These are phyloP conservation scores for Eucalyptus pauciflora DNA, from an alignment of 345 rosid species.

Conservation along the genomic window DNA sequence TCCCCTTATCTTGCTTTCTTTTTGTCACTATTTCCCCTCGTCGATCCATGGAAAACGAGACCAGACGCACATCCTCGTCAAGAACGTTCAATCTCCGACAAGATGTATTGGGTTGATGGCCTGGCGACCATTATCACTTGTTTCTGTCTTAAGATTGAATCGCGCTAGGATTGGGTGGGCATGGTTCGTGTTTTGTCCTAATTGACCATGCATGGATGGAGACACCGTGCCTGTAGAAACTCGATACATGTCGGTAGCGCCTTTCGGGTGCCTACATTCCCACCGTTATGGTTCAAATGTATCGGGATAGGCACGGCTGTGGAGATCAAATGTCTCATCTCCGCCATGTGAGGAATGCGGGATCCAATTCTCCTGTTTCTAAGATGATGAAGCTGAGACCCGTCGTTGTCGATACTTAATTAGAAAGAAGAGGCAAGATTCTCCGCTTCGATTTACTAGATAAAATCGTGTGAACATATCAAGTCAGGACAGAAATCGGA, in stretches of 20 bases:
- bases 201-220: not conserved
- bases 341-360: not conserved
- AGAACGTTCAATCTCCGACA: not conserved
- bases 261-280: not conserved
- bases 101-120: not conserved
- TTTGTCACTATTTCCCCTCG: not conserved
- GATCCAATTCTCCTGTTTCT: not conserved
- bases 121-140: not conserved
- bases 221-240: not conserved
- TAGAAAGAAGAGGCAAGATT: not conserved
- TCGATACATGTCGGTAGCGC: not conserved
- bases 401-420: not conserved
- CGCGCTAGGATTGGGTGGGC: not conserved
- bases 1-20: slow-evolving; percentile 3
- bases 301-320: not conserved
- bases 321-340: not conserved
- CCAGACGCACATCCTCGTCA: not conserved
- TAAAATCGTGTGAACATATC: not conserved
- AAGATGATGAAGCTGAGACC: not conserved
- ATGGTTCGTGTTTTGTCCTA: not conserved
- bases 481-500: not conserved
- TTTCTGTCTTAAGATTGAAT: not conserved
- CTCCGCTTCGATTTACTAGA: not conserved
- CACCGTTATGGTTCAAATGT: not conserved
- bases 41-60: not conserved